These are phyloP conservation scores for Prunus salicina DNA, from an alignment of 306 rosid species.

Conservation along the genomic window DNA sequence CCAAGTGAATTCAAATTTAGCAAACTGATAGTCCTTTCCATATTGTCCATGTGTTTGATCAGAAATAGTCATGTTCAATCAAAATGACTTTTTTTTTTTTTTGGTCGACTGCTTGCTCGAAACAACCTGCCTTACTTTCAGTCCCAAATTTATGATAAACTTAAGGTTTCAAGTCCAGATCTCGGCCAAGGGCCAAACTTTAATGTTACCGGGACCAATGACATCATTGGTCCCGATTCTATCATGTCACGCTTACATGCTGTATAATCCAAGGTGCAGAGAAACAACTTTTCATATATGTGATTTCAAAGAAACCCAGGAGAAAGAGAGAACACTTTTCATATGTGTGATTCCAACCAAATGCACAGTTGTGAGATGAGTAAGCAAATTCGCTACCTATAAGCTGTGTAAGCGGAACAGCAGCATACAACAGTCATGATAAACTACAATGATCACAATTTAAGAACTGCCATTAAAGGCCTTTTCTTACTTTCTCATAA, in stretches of 20 bases:
- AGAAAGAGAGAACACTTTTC: not conserved
- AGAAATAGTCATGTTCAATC: not conserved
- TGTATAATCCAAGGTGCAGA: not conserved
- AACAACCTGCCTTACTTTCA: not conserved
- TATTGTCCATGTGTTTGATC: not conserved
- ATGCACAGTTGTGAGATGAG: not conserved
- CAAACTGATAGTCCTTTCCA: not conserved
- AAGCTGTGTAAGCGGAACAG: not conserved
- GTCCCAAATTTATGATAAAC: not conserved
- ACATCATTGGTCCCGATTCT: not conserved
- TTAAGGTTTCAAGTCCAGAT: not conserved
- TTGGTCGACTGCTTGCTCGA: not conserved
- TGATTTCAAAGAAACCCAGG: not conserved
- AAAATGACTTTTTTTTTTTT: too few relatives aligned
- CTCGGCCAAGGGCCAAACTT: not conserved
- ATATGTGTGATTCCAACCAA: not conserved
- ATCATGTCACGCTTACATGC: not conserved
- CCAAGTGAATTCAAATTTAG: conserved; percentile 13
- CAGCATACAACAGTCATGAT: not conserved
- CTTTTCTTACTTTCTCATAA: conserved; percentile 61
- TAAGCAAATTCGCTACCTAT: not conserved
- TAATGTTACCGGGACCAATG: not conserved
- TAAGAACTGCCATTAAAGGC: conserved; percentile 4
- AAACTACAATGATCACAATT: not conserved
- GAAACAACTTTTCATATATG: not conserved